Conservation (phyloP, 257 asterid genomes). For the Scutellaria barbata region DNA sequence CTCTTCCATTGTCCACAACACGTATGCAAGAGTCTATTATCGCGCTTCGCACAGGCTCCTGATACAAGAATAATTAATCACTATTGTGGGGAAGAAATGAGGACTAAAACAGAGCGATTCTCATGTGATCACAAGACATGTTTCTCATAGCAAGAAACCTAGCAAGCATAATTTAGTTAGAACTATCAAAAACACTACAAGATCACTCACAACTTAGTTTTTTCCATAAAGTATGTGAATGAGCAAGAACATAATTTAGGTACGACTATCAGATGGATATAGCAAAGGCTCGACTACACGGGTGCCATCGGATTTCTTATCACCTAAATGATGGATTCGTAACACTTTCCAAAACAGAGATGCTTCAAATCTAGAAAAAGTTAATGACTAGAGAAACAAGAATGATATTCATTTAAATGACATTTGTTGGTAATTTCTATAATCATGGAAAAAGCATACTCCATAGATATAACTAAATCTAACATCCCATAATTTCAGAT, state of each 20-base stretch:
- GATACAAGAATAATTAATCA: conserved; percentile 30
- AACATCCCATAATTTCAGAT: conserved; percentile 1
- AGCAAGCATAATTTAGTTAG: background rate
- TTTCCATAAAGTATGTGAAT: too few species aligned
- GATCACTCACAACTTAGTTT: conserved; percentile 2
- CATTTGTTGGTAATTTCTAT: background rate
- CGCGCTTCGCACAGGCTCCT: conserved; percentile 86
- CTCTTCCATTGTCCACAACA: conserved; percentile 89
- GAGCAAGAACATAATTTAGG: background rate
- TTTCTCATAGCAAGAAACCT: background rate
- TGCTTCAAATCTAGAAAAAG: too few species aligned
- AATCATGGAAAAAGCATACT: background rate
- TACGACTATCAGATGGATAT: background rate
- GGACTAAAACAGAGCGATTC: conserved; percentile 1
- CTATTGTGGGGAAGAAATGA: background rate
- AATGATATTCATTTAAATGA: background rate
- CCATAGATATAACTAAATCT: conserved; percentile 13
- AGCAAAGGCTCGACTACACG: background rate
- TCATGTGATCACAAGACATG: background rate
- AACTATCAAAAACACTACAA: too few species aligned
- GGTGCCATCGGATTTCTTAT: background rate
- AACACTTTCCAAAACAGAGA: background rate
- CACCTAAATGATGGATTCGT: background rate
- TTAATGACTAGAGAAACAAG: too few species aligned
- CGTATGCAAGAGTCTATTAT: conserved; percentile 92